Evolutionary conservation across 1,284 basidiomycete species (phyloP).

Genomic region (Pholiota adiposa): DNA sequence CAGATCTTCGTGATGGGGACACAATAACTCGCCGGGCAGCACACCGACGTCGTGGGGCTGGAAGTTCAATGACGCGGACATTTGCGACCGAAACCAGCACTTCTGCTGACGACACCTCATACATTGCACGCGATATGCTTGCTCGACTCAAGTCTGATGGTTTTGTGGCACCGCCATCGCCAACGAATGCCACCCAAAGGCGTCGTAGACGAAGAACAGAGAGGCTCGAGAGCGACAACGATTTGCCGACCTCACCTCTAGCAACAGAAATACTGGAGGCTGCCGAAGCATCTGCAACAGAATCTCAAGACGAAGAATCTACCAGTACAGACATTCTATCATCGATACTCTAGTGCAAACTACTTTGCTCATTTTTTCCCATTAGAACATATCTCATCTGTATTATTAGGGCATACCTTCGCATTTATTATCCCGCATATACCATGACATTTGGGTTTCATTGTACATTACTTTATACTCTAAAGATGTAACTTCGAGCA

Average conservation of each 20-base stretch:
- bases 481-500: background rate
- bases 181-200: slow-evolving; percentile 32
- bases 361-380: background rate
- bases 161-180: slow-evolving; percentile 43
- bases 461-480: background rate
- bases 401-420: slow-evolving; percentile 13
- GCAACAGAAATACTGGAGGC: slow-evolving; percentile 33
- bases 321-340: background rate
- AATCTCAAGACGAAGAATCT: slow-evolving; percentile 12
- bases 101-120: slow-evolving; percentile 49
- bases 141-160: slow-evolving; percentile 72
- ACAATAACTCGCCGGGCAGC: slow-evolving; percentile 57
- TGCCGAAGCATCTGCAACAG: slow-evolving; percentile 20
- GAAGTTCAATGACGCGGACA: slow-evolving; percentile 39
- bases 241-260: slow-evolving; percentile 34
- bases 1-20: slow-evolving; percentile 75
- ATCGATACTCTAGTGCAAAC: slow-evolving; percentile 7
- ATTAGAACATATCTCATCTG: slow-evolving; percentile 22
- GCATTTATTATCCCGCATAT: slow-evolving; percentile 10
- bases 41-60: slow-evolving; percentile 51
- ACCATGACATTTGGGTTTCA: slow-evolving; percentile 7
- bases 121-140: slow-evolving; percentile 74
- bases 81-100: slow-evolving; percentile 39
- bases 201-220: slow-evolving; percentile 37
- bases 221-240: slow-evolving; percentile 26